Conservation (phyloP, 2,329 filamentous ascomycete species). For the Didymellaceae sp. region DNA sequence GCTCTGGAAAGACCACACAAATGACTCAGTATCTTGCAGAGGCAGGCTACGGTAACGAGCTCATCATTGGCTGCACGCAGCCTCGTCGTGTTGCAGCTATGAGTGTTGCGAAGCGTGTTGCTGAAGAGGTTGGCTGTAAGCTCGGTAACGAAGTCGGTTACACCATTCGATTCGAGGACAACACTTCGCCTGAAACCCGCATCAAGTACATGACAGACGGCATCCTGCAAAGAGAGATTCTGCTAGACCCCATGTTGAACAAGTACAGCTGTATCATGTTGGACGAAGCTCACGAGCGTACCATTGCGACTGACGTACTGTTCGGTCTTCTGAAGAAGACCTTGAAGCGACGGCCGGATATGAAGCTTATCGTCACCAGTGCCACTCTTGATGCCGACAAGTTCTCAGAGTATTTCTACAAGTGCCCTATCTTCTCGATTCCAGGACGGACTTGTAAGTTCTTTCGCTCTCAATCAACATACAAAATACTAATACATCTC, state of each 20-base stretch:
- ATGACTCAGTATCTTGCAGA: constrained; percentile 95
- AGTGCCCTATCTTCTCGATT: constrained; percentile 95
- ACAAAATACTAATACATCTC: not conserved
- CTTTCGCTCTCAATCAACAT: no score
- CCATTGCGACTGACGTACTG: constrained; percentile 93
- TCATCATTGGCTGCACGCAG: constrained; percentile 95
- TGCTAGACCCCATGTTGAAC: constrained; percentile 90
- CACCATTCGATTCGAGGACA: constrained; percentile 98
- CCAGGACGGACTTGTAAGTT: constrained; percentile 78
- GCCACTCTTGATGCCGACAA: constrained; percentile 97
- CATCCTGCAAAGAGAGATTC: constrained; percentile 95
- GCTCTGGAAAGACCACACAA: constrained; percentile 96
- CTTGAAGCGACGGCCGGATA: constrained; percentile 77
- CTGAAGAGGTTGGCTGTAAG: constrained; percentile 92
- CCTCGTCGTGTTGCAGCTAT: constrained; percentile 97
- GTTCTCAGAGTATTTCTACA: constrained; percentile 94
- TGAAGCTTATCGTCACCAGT: constrained; percentile 99
- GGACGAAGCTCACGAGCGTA: constrained; percentile 97
- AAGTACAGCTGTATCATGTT: constrained; percentile 98
- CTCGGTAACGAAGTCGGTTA: constrained; percentile 96
- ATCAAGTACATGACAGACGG: constrained; percentile 99
- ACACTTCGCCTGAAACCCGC: constrained; percentile 84
- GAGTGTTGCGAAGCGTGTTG: constrained; percentile 97
- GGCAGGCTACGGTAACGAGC: constrained; percentile 83
- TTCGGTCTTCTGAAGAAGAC: constrained; percentile 97